Evolutionary conservation across 805 yeast genomes (phyloP).

Genomic region (Jamesozyma rosinii): DNA sequence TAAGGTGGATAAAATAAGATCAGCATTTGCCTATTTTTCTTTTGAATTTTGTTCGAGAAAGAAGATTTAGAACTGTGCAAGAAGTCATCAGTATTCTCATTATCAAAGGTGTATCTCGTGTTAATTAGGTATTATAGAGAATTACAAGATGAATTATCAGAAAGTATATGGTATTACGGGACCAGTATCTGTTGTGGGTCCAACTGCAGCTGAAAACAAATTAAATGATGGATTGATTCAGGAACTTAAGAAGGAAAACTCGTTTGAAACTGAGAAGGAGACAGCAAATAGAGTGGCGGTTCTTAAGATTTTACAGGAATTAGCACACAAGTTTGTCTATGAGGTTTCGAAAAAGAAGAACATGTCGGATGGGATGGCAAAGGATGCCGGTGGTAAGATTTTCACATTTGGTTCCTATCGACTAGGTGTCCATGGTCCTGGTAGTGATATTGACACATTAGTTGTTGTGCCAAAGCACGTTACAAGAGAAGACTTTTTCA

Average conservation of each 20-base stretch:
- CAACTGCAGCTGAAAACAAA: conserved; percentile 69
- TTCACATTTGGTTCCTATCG: conserved; percentile 93
- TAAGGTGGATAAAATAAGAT: too few relatives aligned
- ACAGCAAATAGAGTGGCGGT: conserved; percentile 75
- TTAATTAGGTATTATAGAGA: too few relatives aligned
- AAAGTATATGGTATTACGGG: conserved; percentile 31
- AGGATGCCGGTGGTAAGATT: conserved; percentile 95
- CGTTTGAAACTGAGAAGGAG: conserved; percentile 81
- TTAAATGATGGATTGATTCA: conserved; percentile 68
- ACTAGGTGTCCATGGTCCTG: conserved; percentile 95
- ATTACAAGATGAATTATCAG: conserved; percentile 24
- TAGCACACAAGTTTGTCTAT: conserved; percentile 76
- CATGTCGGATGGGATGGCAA: conserved; percentile 96
- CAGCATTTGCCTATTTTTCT: too few relatives aligned
- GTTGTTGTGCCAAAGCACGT: conserved; percentile 98
- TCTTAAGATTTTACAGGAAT: conserved; percentile 56
- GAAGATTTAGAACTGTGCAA: too few relatives aligned
- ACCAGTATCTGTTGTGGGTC: conserved; percentile 79
- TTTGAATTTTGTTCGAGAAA: too few relatives aligned
- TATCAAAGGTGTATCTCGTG: too few relatives aligned
- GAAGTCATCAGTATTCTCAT: too few relatives aligned
- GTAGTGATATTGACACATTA: conserved; percentile 92
- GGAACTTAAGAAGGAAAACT: conserved; percentile 73
- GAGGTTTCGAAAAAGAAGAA: conserved; percentile 71
- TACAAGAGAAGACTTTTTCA: conserved; percentile 79